Conservation (phyloP, 2,329 filamentous ascomycete species). For the Rhynchosporium agropyri region DNA sequence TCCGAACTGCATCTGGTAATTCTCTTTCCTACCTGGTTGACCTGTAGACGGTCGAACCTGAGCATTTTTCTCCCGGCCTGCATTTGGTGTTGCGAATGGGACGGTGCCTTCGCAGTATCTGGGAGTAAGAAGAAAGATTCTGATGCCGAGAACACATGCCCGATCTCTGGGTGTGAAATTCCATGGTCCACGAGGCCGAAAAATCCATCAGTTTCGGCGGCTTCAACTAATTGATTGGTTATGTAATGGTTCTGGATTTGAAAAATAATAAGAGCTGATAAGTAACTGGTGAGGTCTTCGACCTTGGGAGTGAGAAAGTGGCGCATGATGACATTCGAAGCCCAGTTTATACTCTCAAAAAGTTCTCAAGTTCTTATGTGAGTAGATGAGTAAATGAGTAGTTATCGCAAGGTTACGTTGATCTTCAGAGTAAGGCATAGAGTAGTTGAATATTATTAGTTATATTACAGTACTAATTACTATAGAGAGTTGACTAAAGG, state of each 20-base stretch:
- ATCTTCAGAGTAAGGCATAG: no score
- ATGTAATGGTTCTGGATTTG: slow-evolving; percentile 41
- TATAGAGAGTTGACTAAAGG: no score
- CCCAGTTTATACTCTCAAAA: no score
- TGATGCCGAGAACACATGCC: slow-evolving; percentile 44
- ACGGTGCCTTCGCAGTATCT: slow-evolving; percentile 52
- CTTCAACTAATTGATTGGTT: slow-evolving; percentile 53
- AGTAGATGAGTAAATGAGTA: no score
- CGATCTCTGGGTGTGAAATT: slow-evolving; percentile 48
- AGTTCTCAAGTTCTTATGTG: no score
- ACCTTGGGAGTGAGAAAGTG: neutral
- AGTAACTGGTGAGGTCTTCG: neutral
- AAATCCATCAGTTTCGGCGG: slow-evolving; percentile 61
- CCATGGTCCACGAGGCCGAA: slow-evolving; percentile 57
- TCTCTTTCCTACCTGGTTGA: slow-evolving; percentile 57
- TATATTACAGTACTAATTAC: no score
- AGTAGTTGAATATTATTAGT: no score
- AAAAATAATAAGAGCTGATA: neutral
- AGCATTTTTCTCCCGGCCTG: slow-evolving; percentile 58
- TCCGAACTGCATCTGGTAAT: slow-evolving; percentile 59
- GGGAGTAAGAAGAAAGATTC: slow-evolving; percentile 56
- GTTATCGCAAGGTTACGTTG: no score
- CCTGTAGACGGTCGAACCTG: slow-evolving; percentile 60
- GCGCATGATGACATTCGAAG: neutral
- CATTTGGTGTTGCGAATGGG: slow-evolving; percentile 51